These are phyloP conservation scores for Wolfiporia cocos DNA, from an alignment of 1,284 basidiomycete genomes.

Conservation along the genomic window DNA sequence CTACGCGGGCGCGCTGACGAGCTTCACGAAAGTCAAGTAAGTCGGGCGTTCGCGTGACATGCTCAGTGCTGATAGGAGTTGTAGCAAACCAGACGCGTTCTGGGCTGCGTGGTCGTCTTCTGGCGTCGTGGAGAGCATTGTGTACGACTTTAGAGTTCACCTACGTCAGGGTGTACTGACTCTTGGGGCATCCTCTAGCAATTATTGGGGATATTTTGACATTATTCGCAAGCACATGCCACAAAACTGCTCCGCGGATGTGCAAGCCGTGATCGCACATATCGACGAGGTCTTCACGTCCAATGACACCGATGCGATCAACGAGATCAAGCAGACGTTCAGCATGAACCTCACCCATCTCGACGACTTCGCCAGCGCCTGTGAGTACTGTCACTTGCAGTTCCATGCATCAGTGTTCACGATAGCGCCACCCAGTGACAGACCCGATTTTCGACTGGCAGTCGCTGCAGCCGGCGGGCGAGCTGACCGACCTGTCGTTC, in stretches of 20 bases:
- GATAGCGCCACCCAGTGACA: not conserved
- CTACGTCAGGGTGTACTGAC: too few relatives aligned
- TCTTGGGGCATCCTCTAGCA: too few relatives aligned
- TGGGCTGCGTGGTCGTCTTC: slow-evolving; percentile 67
- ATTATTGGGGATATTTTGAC: slow-evolving; percentile 70
- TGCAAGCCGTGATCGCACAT: slow-evolving; percentile 57
- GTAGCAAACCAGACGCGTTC: slow-evolving; percentile 60
- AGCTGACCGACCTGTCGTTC: slow-evolving; percentile 33
- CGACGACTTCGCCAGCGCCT: slow-evolving; percentile 59
- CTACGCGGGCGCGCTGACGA: slow-evolving; percentile 62
- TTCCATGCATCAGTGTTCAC: not conserved
- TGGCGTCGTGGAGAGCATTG: slow-evolving; percentile 62
- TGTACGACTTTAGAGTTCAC: slow-evolving; percentile 28
- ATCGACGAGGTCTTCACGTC: slow-evolving; percentile 50
- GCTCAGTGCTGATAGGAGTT: too few relatives aligned
- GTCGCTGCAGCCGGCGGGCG: slow-evolving; percentile 39
- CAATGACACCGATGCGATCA: slow-evolving; percentile 37
- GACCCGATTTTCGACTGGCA: slow-evolving; percentile 44
- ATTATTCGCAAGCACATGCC: slow-evolving; percentile 66
- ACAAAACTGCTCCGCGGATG: slow-evolving; percentile 65
- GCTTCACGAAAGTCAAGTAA: slow-evolving; percentile 69
- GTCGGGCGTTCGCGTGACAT: too few relatives aligned
- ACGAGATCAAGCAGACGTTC: slow-evolving; percentile 48
- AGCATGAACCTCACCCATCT: slow-evolving; percentile 55
- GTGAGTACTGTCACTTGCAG: slow-evolving; percentile 26